phyloP scores from a whole-genome alignment of 2,329 filamentous ascomycete genomes.

The Exophiala phaeomuriformis region DNA sequence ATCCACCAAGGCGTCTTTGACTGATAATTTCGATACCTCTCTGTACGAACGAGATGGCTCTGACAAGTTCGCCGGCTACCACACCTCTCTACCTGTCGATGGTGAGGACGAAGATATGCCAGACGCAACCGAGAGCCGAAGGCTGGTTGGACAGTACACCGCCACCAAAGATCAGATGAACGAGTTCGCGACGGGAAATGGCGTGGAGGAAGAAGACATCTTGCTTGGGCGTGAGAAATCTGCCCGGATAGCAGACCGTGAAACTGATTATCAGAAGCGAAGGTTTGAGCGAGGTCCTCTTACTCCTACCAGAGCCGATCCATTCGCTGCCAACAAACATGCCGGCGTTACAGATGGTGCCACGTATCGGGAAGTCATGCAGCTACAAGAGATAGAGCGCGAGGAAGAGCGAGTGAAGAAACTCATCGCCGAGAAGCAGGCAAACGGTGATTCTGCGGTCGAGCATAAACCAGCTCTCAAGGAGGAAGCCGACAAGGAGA shows the following conservation, averaged over 20 bases:
- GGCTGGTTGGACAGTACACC: slow-evolving; percentile 91
- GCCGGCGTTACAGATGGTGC: slow-evolving; percentile 56
- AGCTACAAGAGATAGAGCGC: slow-evolving; percentile 77
- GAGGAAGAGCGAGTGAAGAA: slow-evolving; percentile 83
- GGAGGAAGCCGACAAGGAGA: slow-evolving; percentile 60
- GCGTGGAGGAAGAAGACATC: slow-evolving; percentile 86
- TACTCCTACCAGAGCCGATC: slow-evolving; percentile 77
- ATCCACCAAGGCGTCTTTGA: slow-evolving; percentile 85
- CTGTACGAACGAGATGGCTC: slow-evolving; percentile 67
- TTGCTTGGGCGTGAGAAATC: slow-evolving; percentile 80
- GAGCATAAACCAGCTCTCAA: slow-evolving; percentile 69
- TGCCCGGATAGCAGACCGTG: slow-evolving; percentile 81
- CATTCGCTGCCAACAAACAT: slow-evolving; percentile 70
- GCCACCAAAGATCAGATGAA: slow-evolving; percentile 86
- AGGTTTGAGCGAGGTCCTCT: slow-evolving; percentile 74
- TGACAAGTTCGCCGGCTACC: slow-evolving; percentile 84
- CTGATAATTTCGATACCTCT: slow-evolving; percentile 74
- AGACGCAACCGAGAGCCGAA: slow-evolving; percentile 60
- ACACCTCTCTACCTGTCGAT: slow-evolving; percentile 74
- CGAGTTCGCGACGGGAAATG: slow-evolving; percentile 78
- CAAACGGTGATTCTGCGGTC: slow-evolving; percentile 37
- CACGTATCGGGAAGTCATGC: slow-evolving; percentile 87
- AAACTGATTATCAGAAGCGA: slow-evolving; percentile 96
- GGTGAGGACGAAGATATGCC: slow-evolving; percentile 73
- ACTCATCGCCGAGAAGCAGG: slow-evolving; percentile 69